A percentile compares a stretch with the other conserved stretches of the same genome.
Conservation (phyloP, 257 asterid genomes). For the Echium plantagineum region DNA sequence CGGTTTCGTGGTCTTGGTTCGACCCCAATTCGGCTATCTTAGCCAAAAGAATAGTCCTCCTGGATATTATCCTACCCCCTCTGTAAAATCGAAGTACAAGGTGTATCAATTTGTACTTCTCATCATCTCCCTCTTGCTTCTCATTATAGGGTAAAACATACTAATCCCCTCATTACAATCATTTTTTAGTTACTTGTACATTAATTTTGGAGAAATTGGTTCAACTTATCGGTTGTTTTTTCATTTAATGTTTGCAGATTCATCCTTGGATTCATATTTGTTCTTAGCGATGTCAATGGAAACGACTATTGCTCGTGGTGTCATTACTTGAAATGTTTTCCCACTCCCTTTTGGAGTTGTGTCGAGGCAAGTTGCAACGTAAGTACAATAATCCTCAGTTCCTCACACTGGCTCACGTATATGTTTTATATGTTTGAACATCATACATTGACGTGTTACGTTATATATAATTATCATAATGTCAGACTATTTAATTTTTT, state of each 20-base stretch:
- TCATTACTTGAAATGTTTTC: slow-evolving; percentile 71
- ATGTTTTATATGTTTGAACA: too few relatives aligned
- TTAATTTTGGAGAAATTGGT: neutral
- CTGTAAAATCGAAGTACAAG: slow-evolving; percentile 57
- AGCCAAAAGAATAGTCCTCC: slow-evolving; percentile 30
- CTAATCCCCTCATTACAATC: neutral
- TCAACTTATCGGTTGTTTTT: neutral
- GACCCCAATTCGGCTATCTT: slow-evolving; percentile 70
- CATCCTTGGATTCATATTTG: slow-evolving; percentile 24
- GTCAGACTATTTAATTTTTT: neutral
- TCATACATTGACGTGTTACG: too few relatives aligned
- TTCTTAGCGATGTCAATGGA: slow-evolving; percentile 55
- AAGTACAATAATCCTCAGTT: slow-evolving; percentile 5
- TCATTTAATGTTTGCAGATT: slow-evolving; percentile 28
- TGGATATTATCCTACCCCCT: slow-evolving; percentile 15
- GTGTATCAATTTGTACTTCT: slow-evolving; percentile 41
- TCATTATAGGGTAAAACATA: slow-evolving; percentile 37
- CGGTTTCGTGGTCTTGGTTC: slow-evolving; percentile 67
- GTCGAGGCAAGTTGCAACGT: slow-evolving; percentile 55
- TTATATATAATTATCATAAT: too few relatives aligned
- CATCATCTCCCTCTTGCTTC: slow-evolving; percentile 23
- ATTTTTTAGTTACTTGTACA: too few relatives aligned
- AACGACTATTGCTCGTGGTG: slow-evolving; percentile 86
- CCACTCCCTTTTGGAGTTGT: slow-evolving; percentile 83
- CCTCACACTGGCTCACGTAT: too few relatives aligned